Base-by-base conservation (phyloP, 148 eudicot genomes). In the Nepenthes mirabilis region DNA sequence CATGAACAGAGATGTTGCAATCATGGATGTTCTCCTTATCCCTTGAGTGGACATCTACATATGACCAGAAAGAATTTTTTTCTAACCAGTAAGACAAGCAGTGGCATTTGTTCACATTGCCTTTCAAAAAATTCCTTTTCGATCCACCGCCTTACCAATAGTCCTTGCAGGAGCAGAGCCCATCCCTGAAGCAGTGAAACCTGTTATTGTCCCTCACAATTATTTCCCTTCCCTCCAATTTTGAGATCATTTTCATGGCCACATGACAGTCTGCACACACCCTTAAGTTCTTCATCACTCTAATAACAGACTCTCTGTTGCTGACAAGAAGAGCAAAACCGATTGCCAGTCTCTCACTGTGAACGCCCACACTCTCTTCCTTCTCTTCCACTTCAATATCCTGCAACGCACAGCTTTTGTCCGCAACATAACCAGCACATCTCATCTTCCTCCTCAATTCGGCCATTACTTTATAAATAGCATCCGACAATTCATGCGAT, bases 301-400 rank as follows among this genome's bases (percentile, higher is more conserved):
- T 59, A 36, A 85, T 78, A n/a, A 74, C 70, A 3, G 74, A 12
- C 60, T 78, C 77, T 32, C 69, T 54, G 63, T 80, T 78, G 63
- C 73, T 75, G 52, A 82, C 91, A 56, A 85, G 81, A 12, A 85
- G 74, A 14, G 85, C 85, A 43, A 82, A 85, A 66, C 80, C 70
- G 55, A 86, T 68, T 1, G 93, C 93, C 69, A 86, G 51, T 75
- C 80, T 86, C 71, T 85, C 91, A 37, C 88, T 82, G 66, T 85
- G 91, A 12, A 56, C 64, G 2, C 83, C 85, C 52, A 82, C 83
- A 79, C 78, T 76, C 67, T 85, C 88, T 72, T 85, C 87, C 65
- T 80, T 82, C 61, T 85, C 91, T 70, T 85, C 91, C 48, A 77
- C 85, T 72, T 85, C 91, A 11, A 82, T 67, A 59, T 85, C 91